Base-by-base conservation (phyloP, 306 rosid genomes). In the Neltuma alba region DNA sequence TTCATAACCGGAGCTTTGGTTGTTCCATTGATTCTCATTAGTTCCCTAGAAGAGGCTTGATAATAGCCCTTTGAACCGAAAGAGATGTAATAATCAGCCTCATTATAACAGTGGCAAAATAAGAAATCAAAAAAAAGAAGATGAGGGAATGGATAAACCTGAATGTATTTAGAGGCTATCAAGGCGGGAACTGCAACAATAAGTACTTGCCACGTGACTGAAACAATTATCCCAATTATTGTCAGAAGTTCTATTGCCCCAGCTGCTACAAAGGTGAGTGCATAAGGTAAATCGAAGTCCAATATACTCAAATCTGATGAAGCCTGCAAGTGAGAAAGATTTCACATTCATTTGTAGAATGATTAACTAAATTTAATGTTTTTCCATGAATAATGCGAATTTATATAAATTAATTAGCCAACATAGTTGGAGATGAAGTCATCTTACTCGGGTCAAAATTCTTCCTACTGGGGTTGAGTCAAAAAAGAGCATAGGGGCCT, bases 1-100 rank as follows among this genome's bases (percentile, higher is more conserved):
- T 94, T 92, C 90, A 90, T 87, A 20, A 91, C 84, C 15, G 94
- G 98, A 78, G 98, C 97, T 83, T 94, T 94, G 27, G 97, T 88
- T 62, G 93, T 92, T 85, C 98, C 97, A 79, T 92, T 94, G 72
- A 94, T 92, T 72, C 97, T 83, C 61, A 88, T 84, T 66, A 92
- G 77, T 82, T 94, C 97, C 72, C 91, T 88, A 3, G 92, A 89
- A 21, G 94, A 80, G 70, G 97, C 90, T 87, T 74, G 91, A 87
- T 94, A 92, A 61, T 92, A 94, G 3, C 58, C 82, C 98, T 92
- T 78, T 27, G 7, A 41, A 1, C 27, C 21, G 23, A 7, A 55
- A 72, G 4, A 58, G 18, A 12, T 1, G 4, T 18, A 3, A 23
- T 20, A 36, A 28, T n/a, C 41, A 76, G 68, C 23, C 74, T 73